Evolutionary conservation across 1,284 basidiomycete genomes (phyloP), one percentile per base, ranked within the genome.

Genomic region (Chalciporus piperatoides): DNA sequence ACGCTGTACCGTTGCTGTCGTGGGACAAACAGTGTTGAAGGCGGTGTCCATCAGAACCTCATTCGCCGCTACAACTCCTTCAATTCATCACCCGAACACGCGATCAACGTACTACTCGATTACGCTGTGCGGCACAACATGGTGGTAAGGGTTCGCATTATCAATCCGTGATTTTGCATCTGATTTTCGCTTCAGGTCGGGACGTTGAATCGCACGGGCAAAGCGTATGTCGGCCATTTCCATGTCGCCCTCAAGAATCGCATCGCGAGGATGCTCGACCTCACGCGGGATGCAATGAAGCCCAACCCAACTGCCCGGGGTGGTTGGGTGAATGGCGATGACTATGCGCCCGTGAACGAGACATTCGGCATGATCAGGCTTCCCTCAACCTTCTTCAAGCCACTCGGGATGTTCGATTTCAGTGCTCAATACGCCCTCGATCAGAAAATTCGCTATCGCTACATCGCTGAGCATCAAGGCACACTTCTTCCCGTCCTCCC

Each of bases 361-460:
- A 48, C 50, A 0, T 56, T 58, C 40, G 53, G 55, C 2, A 58
- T 58, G 47, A 25, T 55, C 30, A 32, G 37, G 49, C 53, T 2
- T 39, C 54, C 9, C 14, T 47, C 23, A 3, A 39, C 17, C 8
- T 24, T 25, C 17, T 24, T 33, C 40, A 33, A 1, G 8, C 17
- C 28, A 5, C 47, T 43, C 11, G 27, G 30, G 4, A 48, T 48
- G 47, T 30, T 23, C 14, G 17, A n/a, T 4, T 48, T 27, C 19
- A 19, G 12, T 7, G 30, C 3, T 8, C 17, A 33, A 3, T 36
- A 42, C 21, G 47, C 46, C 7, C 33, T 24, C n/a, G 33, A 37
- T 12, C 36, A 40, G 9, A 28, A 19, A 14, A 39, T 47, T 2
- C 32, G 35, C 2, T 28, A 48, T 12, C 21, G 21, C 6, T 48